Base-by-base conservation (phyloP, 2,329 filamentous ascomycete genomes). In the Trichoderma sp. region DNA sequence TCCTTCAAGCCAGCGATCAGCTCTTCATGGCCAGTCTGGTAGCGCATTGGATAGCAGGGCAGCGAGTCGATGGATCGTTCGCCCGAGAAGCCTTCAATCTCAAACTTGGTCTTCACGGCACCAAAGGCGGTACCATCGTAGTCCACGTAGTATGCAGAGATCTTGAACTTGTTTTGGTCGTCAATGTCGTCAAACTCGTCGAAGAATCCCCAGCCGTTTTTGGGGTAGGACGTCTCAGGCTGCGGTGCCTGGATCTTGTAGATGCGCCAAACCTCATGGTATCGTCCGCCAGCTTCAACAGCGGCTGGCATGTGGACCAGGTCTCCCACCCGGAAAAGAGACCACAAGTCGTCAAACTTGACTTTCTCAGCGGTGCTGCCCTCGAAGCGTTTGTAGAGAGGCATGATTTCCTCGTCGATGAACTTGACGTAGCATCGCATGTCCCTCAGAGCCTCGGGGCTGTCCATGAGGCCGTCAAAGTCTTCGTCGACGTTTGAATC, bases 401-500 rank as follows among this genome's bases (percentile, higher is more conserved):
- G 80, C 74, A 83, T 77, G 30, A 83, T 72, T 52, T 82, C 79
- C 24, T 79, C 73, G 51, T 83, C 81, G n/a, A 83, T 72, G 64
- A 83, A 83, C 39, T 81, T 72, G 58, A 83, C 79, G 49, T 83
- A 83, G 76, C 77, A 80, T 16, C 79, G 75, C 77, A 83, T 81
- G 69, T 83, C 79, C 2, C 76, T 72, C 18, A 82, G 74, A 0
- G 80, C 80, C 65, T 81, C 80, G 1, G 76, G 73, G 66, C 77
- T 80, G 60, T 81, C 77, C 78, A 81, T 81, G 64, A 80, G 72
- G 2, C 72, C 70, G 34, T 80, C 77, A 37, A 78, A 72, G 67
- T 81, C 77, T 61, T 76, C 76, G 34, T 77, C 77, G 5, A 75
- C 77, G 49, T 79, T 78, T 0, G 79, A 81, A 68, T 81, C 79